Base-by-base conservation (phyloP, 169 alveolate genomes). In the Perkinsus olseni region DNA sequence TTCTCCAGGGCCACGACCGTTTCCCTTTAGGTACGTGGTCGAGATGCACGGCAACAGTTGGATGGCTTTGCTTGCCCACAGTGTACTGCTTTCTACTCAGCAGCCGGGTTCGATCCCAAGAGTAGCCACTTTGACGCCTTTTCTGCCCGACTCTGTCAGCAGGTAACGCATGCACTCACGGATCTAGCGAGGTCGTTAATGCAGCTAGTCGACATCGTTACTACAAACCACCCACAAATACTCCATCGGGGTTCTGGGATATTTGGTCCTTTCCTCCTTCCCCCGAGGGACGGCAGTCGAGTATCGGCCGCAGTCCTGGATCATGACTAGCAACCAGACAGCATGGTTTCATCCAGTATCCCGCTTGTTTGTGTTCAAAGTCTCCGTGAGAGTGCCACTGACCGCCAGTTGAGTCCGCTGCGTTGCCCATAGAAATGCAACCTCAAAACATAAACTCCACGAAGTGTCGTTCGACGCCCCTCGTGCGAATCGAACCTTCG, bases 31-130 rank as follows among this genome's bases (percentile, higher is more conserved):
- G 82, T 62, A 28, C 28, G 31, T 13, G 31, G 82, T 4, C 31
- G 13, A 28, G 31, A 8, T 62, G 31, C 31, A 13, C 82, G 82
- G 36, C 82, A 62, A 28, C 82, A 62, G 31, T 24, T 8, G 10
- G 82, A 62, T 62, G 82, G 13, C 34, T 62, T 3, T 28, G 82
- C 82, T 8, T 62, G 82, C 17, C 82, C 13, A 21, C 82, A 62
- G 34, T 62, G 82, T 62, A 62, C 31, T 13, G 82, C 82, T 62
- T 62, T 62, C 31, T 24, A 62, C 34, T 62, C 13, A 62, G 82
- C 82, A 62, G 82, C 82, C 82, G 82, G 82, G 82, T 62, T 62
- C 82, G 82, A 62, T 62, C 82, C 82, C 82, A 13, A 62, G 82
- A 28, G 82, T 62, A 62, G 82, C 37, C 36, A 62, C 82, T 62